phyloP scores from a whole-genome alignment of 179 eudicot species.

The Patellifolia procumbens region DNA sequence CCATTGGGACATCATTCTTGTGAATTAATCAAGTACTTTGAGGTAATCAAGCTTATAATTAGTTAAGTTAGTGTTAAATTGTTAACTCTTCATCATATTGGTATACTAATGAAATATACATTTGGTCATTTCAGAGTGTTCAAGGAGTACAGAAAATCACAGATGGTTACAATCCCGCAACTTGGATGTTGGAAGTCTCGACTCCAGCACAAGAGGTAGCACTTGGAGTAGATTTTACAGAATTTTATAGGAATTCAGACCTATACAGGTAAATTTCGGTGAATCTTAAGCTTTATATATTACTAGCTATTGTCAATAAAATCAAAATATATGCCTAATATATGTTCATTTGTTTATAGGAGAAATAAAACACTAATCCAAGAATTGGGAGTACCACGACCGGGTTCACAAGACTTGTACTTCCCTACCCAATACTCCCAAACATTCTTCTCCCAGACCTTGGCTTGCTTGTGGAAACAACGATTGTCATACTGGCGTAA shows the following conservation, averaged over 20 bases:
- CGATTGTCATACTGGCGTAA: slow-evolving; percentile 56
- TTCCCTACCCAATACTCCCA: slow-evolving; percentile 57
- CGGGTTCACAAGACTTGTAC: slow-evolving; percentile 56
- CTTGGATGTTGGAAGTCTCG: slow-evolving; percentile 58
- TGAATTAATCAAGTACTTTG: slow-evolving; percentile 67
- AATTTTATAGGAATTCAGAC: slow-evolving; percentile 42
- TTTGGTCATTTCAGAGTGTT: slow-evolving; percentile 31
- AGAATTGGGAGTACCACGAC: slow-evolving; percentile 51
- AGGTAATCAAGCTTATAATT: slow-evolving; percentile 41
- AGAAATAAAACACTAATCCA: slow-evolving; percentile 67
- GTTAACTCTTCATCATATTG: not conserved
- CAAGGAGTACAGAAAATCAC: slow-evolving; percentile 42
- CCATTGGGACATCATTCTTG: slow-evolving; percentile 66
- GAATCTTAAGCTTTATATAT: too few relatives aligned
- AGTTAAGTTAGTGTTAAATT: not conserved
- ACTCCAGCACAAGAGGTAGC: slow-evolving; percentile 46
- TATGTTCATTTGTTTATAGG: slow-evolving; percentile 36
- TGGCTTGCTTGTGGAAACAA: slow-evolving; percentile 59
- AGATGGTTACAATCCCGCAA: slow-evolving; percentile 50
- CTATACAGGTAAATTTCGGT: slow-evolving; percentile 26
- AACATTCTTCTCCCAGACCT: slow-evolving; percentile 36
- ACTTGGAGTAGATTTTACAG: slow-evolving; percentile 44
- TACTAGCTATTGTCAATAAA: too few relatives aligned
- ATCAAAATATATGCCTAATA: not conserved
- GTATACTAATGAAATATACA: not conserved